These are phyloP conservation scores for Pelargonium nanum DNA, from an alignment of 345 rosid species.

Conservation along the genomic window DNA sequence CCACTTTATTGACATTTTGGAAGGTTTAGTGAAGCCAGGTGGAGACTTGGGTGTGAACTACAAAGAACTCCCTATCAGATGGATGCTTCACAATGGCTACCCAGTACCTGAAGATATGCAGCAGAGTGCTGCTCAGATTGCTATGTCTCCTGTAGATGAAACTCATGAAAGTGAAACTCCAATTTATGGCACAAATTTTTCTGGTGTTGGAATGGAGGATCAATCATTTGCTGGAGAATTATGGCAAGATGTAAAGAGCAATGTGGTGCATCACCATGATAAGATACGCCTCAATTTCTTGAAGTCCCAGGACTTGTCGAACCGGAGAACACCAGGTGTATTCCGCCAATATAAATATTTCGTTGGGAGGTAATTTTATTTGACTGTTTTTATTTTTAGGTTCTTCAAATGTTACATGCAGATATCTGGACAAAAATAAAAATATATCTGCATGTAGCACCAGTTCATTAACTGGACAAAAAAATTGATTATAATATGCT, in stretches of 20 bases:
- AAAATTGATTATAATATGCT: too few relatives aligned
- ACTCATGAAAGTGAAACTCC: too few relatives aligned
- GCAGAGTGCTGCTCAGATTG: constrained; percentile 19
- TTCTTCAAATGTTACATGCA: neutral
- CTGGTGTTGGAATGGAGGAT: constrained; percentile 18
- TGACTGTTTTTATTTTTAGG: too few relatives aligned
- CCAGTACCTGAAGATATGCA: constrained; percentile 65
- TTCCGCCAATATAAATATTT: constrained; percentile 62
- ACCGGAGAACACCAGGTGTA: constrained; percentile 58
- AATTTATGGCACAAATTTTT: constrained; percentile 1
- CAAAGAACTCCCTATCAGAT: constrained; percentile 73
- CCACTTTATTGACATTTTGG: constrained; percentile 72
- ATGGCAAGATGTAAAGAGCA: constrained; percentile 70
- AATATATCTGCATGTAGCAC: too few relatives aligned
- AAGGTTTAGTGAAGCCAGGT: constrained; percentile 56
- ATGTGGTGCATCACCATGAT: constrained; percentile 54
- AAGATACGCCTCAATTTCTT: constrained; percentile 56
- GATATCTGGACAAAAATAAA: too few relatives aligned
- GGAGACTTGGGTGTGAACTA: constrained; percentile 25
- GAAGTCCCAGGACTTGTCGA: constrained; percentile 51
- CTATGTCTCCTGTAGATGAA: neutral
- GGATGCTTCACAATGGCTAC: constrained; percentile 89
- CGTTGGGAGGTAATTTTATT: constrained; percentile 59
- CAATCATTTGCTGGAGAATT: constrained; percentile 73
- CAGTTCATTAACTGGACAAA: too few relatives aligned